These are phyloP conservation scores for Suillus discolor DNA, from an alignment of 768 basidiomycete species.

Conservation along the genomic window DNA sequence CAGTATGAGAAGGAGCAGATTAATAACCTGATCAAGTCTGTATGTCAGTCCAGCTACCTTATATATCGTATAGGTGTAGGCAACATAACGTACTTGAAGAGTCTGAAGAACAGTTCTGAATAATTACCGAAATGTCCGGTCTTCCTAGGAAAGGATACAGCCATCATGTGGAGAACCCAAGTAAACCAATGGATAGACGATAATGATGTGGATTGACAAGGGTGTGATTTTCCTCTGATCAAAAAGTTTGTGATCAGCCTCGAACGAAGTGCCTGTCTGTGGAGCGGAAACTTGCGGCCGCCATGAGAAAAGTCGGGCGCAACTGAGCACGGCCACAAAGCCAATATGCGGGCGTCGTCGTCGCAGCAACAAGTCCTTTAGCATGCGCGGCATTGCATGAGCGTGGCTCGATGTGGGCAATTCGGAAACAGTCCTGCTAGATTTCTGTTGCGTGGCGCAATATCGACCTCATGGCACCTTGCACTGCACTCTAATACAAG, in stretches of 20 bases:
- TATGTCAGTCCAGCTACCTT: neutral
- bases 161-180: too few relatives aligned
- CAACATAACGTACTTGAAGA: neutral
- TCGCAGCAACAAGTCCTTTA: conserved; percentile 1
- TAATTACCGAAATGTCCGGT: conserved; percentile 3
- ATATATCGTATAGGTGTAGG: neutral
- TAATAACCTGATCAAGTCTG: conserved; percentile 1
- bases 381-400: neutral
- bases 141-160: neutral
- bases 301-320: conserved; percentile 3
- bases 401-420: neutral
- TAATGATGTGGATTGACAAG: neutral
- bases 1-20: neutral
- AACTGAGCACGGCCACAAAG: neutral
- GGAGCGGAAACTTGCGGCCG: conserved; percentile 5
- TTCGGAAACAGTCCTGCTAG: neutral
- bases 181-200: neutral
- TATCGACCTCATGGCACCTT: neutral
- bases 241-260: neutral
- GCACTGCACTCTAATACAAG: neutral
- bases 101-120: conserved; percentile 3
- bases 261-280: conserved; percentile 2
- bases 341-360: neutral
- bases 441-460: conserved; percentile 2
- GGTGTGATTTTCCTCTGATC: neutral